Base-by-base conservation (phyloP, 345 rosid genomes). In the Erodium maritimum region DNA sequence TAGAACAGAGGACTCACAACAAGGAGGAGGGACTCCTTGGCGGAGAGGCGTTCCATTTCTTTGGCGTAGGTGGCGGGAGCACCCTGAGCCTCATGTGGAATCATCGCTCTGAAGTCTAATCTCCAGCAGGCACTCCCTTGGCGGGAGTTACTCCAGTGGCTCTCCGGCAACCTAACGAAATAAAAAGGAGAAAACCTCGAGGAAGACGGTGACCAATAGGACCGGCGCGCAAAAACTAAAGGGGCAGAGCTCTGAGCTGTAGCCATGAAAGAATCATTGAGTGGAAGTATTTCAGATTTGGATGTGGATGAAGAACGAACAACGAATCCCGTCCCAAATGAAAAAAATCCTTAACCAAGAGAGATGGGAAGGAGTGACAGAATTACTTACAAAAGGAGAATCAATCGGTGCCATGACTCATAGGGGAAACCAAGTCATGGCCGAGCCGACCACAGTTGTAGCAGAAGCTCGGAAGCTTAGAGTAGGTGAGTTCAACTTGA, bases 11-110 rank as follows among this genome's bases (percentile, higher is more conserved):
- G 10, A 68, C 78, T 65, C 70, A 93, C 99, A 8, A 96, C 91
- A 48, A 93, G 91, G 59, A 93, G 85, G 29, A 93, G 80, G 1
- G 96, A 88, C 67, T 93, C 99, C 66, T 93, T 93, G 57, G 99
- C 99, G 25, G 96, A 85, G 65, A 93, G 95, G 12, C 99, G 72
- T 67, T 93, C 99, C 99, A 93, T 93, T 60, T 80, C 96, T 72
- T 84, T 85, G 54, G 99, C 99, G 70, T 93, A 86, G 42, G 82
- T 64, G 1, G 89, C 87, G 18, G 91, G 75, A 67, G 95, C 79
- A 16, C 91, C 95, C 50, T 77, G 87, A 0, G 69, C 86, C 17
- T 83, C 61, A 71, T 85, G 82, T 69, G 82, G 82, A 10, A 84
- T 89, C 95, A 83, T 91, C 29, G 87, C 80, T 11, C 48, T 42